These are phyloP conservation scores for Orbilia blumenaviensis DNA, from an alignment of 2,329 filamentous ascomycete genomes.

Conservation along the genomic window DNA sequence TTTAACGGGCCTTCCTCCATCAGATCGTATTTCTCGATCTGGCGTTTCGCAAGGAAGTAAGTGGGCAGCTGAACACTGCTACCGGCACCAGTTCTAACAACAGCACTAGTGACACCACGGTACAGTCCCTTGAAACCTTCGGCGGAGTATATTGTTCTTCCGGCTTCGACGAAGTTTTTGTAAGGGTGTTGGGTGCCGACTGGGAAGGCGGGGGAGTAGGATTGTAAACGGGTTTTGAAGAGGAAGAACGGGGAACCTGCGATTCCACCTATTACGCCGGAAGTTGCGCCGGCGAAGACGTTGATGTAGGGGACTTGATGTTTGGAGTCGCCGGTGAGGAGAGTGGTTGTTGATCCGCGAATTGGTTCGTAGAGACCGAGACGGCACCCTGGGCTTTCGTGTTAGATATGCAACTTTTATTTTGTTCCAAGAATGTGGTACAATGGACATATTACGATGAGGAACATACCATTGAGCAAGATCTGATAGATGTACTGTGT, in stretches of 20 bases:
- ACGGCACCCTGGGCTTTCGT: conserved; percentile 71
- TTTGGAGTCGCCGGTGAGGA: conserved; percentile 76
- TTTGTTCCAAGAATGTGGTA: background rate
- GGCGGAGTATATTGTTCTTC: conserved; percentile 77
- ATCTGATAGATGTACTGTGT: conserved; percentile 89
- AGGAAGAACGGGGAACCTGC: conserved; percentile 96
- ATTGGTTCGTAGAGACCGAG: conserved; percentile 98
- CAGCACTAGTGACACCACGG: conserved; percentile 87
- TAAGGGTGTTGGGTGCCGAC: conserved; percentile 98
- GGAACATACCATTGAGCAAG: conserved; percentile 75
- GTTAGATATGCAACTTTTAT: background rate
- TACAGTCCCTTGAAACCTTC: conserved; percentile 87
- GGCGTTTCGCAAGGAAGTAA: conserved; percentile 95
- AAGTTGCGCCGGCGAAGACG: conserved; percentile 88
- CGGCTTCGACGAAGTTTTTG: conserved; percentile 82
- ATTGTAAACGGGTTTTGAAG: conserved; percentile 94
- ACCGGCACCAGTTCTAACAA: conserved; percentile 95
- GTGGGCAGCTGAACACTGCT: conserved; percentile 96
- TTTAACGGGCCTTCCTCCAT: conserved; percentile 91
- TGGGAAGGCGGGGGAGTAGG: conserved; percentile 88
- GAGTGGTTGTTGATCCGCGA: conserved; percentile 73
- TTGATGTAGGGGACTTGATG: conserved; percentile 89
- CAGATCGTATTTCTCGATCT: conserved; percentile 80
- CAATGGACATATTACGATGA: background rate
- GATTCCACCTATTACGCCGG: conserved; percentile 90